Percentiles rank a stretch among this genome's conserved stretches.
These are phyloP conservation scores for Massariosphaeria phaeospora DNA, from an alignment of 495 filamentous ascomycete species.

Conservation along the genomic window DNA sequence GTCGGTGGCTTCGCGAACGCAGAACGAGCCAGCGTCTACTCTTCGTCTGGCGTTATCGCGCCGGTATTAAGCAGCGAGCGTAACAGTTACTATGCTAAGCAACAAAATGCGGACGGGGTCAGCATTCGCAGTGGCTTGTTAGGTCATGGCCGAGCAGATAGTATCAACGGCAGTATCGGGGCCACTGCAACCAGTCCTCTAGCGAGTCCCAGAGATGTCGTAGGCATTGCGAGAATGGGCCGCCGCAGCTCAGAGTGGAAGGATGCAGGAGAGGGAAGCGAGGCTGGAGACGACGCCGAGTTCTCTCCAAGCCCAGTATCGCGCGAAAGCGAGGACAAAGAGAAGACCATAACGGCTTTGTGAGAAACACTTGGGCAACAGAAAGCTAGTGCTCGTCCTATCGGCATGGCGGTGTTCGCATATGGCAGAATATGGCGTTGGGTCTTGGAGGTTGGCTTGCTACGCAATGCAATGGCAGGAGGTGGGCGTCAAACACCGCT, in stretches of 20 bases:
- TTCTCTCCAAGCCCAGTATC: neutral
- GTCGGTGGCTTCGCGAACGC: conserved; percentile 60
- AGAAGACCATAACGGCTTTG: neutral
- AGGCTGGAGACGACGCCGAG: conserved; percentile 21
- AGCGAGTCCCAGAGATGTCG: conserved; percentile 49
- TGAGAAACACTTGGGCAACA: neutral
- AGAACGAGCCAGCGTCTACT: conserved; percentile 84
- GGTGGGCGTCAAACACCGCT: no score
- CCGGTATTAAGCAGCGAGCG: conserved; percentile 65
- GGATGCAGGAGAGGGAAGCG: conserved; percentile 49
- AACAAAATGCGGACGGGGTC: conserved; percentile 63
- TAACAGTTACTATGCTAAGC: conserved; percentile 72
- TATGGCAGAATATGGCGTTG: no score
- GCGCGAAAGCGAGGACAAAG: conserved; percentile 14
- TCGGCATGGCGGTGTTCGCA: no score
- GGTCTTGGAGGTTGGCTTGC: no score
- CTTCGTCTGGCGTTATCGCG: conserved; percentile 61
- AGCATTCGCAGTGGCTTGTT: conserved; percentile 73
- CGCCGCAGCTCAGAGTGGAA: conserved; percentile 62
- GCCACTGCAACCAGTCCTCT: conserved; percentile 57
- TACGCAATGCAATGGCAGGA: no score
- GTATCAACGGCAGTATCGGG: conserved; percentile 69
- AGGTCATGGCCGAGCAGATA: conserved; percentile 76
- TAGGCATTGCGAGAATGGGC: conserved; percentile 49
- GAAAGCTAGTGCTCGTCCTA: no score